Base-by-base conservation (phyloP, 2,329 filamentous ascomycete species). In the Colletotrichum abscissum region DNA sequence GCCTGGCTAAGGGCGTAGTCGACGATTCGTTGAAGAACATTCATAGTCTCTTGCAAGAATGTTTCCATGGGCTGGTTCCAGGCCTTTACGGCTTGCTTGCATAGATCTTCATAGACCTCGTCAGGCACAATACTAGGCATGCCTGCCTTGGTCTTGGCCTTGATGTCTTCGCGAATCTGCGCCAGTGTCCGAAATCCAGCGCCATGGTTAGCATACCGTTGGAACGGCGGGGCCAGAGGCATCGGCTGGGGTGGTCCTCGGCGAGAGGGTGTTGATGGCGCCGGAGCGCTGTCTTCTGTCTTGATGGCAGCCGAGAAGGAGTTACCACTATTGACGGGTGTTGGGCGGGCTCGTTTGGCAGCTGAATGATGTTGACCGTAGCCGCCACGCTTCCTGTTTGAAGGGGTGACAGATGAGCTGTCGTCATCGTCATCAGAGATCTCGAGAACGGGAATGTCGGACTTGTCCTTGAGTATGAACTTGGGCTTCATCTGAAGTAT, bases 71-170 rank as follows among this genome's bases (percentile, higher is more conserved):
- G 90, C 0, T 77, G 77, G 1, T 85, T 78, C 92, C 92, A 94
- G 1, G 89, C 87, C 8, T 80, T 78, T 1, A 93, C 87, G 0
- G 88, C 88, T n/a, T 88, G 82, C 19, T 86, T 83, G 58, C 89
- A 90, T 19, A 93, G 83, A 0, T 85, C 84, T 33, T 91, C 87
- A 26, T 92, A 90, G 0, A 92, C 90, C 49, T 89, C 88, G 0
- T 89, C 86, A 0, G 91, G 88, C 0, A 90, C 88, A 0, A 91
- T 85, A 7, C 88, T 87, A 0, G 90, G 90, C 76, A 91, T 85
- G 0, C 91, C 91, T 0, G 89, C 87, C 22, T 85, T 85, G 30
- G 87, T 88, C 14, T 89, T 89, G 4, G 84, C 81, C 22, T 84
- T 80, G 16, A 93, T 91, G 12, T 91, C 86, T 0, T 84, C 80